Percentiles rank a stretch among this genome's conserved stretches.
Conservation (phyloP, 345 rosid species). For the Populus ilicifolia region DNA sequence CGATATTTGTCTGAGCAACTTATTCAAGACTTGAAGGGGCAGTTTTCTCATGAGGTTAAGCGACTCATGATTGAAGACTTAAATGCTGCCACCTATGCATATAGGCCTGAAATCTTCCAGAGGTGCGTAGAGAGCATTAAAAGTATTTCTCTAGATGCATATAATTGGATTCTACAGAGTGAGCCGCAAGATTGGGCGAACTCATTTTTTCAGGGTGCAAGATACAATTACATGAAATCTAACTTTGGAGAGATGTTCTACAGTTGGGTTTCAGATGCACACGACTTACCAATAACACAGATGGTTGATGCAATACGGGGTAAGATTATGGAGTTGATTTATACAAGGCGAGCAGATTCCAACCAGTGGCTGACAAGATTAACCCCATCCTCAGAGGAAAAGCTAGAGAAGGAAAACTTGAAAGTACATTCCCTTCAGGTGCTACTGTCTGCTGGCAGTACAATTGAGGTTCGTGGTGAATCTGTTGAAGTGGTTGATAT, state of each 20-base stretch:
- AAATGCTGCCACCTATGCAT: constrained; percentile 65
- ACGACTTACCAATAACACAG: constrained; percentile 87
- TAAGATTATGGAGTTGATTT: constrained; percentile 68
- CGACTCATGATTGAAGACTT: constrained; percentile 75
- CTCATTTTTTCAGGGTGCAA: constrained; percentile 72
- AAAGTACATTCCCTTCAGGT: constrained; percentile 54
- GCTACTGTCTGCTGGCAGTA: constrained; percentile 51
- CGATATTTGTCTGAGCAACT: constrained; percentile 69
- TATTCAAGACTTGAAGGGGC: constrained; percentile 73
- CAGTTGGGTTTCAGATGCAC: constrained; percentile 75
- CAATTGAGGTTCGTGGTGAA: constrained; percentile 82
- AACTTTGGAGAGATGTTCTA: constrained; percentile 79
- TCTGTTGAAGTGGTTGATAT: constrained; percentile 65
- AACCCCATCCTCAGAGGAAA: constrained; percentile 76
- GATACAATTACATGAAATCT: constrained; percentile 79
- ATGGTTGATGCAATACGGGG: constrained; percentile 78
- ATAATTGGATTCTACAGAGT: constrained; percentile 75
- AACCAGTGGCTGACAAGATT: constrained; percentile 58
- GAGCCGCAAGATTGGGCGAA: constrained; percentile 92
- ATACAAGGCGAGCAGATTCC: constrained; percentile 45
- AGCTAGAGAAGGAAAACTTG: constrained; percentile 56
- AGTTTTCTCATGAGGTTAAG: constrained; percentile 85
- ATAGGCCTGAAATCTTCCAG: constrained; percentile 59
- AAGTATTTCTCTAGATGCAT: constrained; percentile 71
- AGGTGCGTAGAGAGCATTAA: constrained; percentile 64